Evolutionary conservation across 108 stramenopile genomes (phyloP).

Genomic region (Nannochloropsis oceanica): DNA sequence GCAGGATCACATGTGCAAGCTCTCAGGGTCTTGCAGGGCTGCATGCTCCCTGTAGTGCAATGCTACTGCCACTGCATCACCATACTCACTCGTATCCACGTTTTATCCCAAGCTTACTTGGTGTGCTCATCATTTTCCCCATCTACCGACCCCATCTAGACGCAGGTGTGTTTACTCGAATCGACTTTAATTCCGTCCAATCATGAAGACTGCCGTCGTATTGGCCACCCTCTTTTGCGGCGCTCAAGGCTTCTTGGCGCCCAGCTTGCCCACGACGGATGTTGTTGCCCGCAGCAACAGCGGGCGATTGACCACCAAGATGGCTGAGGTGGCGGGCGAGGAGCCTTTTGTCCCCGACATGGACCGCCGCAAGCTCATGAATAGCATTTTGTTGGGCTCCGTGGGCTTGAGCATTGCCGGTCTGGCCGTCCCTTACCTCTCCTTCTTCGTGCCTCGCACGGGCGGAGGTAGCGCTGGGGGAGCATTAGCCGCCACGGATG

Average conservation of each 20-base stretch:
- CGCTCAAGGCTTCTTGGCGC: neutral
- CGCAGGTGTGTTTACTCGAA: no score
- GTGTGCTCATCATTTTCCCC: no score
- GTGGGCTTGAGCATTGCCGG: constrained; percentile 65
- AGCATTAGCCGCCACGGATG: constrained; percentile 74
- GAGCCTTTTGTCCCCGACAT: constrained; percentile 81
- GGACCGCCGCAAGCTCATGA: constrained; percentile 88
- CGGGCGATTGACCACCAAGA: neutral
- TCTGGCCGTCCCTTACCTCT: constrained; percentile 80
- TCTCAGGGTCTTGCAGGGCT: no score
- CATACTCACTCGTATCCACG: no score
- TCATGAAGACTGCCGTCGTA: neutral
- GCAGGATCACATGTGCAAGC: no score
- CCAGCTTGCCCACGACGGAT: neutral
- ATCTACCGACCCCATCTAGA: no score
- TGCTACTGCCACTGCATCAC: no score
- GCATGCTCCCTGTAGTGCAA: no score
- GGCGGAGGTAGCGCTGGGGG: constrained; percentile 68
- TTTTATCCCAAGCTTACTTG: no score
- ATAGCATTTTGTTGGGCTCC: constrained; percentile 78
- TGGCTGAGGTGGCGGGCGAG: constrained; percentile 3
- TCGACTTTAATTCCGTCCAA: neutral
- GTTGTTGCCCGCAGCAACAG: neutral
- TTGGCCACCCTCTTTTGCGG: neutral
- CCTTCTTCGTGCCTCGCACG: constrained; percentile 76